phyloP scores from a whole-genome alignment of 1,284 basidiomycete genomes.

The Trametes pubescens region DNA sequence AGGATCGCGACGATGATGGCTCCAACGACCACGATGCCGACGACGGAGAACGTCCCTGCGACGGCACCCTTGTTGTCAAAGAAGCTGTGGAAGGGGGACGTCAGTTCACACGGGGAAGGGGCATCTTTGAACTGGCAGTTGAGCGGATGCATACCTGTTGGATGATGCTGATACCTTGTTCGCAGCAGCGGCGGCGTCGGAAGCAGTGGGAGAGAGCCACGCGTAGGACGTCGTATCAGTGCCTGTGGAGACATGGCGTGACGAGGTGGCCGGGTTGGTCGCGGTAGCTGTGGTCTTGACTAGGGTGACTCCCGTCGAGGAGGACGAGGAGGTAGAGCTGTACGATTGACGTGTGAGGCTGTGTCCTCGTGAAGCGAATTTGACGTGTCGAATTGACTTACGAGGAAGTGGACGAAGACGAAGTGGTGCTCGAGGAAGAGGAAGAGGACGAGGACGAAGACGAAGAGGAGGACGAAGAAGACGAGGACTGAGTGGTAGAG shows the following conservation, averaged over 20 bases:
- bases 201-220: conserved; percentile 15
- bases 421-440: conserved; percentile 13
- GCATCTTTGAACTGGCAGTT: neutral
- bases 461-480: conserved; percentile 11
- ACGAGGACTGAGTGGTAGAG: conserved; percentile 8
- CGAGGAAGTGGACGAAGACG: conserved; percentile 26
- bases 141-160: conserved; percentile 33
- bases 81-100: conserved; percentile 37
- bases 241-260: neutral
- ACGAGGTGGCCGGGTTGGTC: conserved; percentile 12
- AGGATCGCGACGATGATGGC: conserved; percentile 28
- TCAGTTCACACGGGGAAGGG: conserved; percentile 8
- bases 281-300: conserved; percentile 11
- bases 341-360: conserved; percentile 4
- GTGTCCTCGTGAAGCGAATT: neutral
- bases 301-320: conserved; percentile 14
- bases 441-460: conserved; percentile 23
- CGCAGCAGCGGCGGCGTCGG: conserved; percentile 21
- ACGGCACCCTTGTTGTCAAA: conserved; percentile 45
- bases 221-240: conserved; percentile 23
- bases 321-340: conserved; percentile 16
- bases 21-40: conserved; percentile 38
- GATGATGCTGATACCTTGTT: conserved; percentile 24
- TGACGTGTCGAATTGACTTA: conserved; percentile 13
- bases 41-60: conserved; percentile 43